Base-by-base conservation (phyloP, 768 basidiomycete genomes). In the Arthromyces matolae region DNA sequence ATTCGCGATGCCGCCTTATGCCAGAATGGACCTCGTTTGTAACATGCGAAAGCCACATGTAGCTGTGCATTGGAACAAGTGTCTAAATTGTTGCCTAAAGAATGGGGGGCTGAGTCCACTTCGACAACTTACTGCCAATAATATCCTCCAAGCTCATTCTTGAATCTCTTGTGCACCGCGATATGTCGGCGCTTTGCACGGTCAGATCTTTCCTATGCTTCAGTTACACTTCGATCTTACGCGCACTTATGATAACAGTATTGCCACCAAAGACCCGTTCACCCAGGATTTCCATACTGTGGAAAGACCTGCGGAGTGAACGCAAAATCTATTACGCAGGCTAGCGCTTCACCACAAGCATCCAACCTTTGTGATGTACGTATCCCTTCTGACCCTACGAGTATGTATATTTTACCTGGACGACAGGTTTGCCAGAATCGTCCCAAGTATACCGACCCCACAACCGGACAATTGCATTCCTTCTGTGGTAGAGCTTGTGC, bases 401-500 rank as follows among this genome's bases (percentile, higher is more conserved):
- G 6, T 13, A 13, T 23, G 14, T 9, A 23, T 7, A n/a, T 22
- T 13, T 10, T 5, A 6, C 24, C 9, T 22, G 10, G n/a, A n/a
- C n/a, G n/a, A 16, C 31, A 84, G 82, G 76, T 77, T 50, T 84
- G 82, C 60, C 75, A 76, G 47, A 72, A 70, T 49, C 73, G 79
- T 31, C 81, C 82, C 29, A 84, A 82, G 56, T 75, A 77, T 51
- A 69, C 67, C 22, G 82, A 84, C 57, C 79, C 80, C 19, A 72
- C 69, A 8, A 48, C 47, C 13, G 74, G 72, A 44, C 14, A 37
- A 23, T 73, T 70, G 2, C 81, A 84, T 61, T 72, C 79, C 13
- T 85, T 73, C 58, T 84, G 83, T 56, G 68, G 80, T 58, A 84
- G 80, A 56, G 72, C 76, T 5, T 85, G 83, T 55, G 80, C 81